These are phyloP conservation scores for Aureobasidium sp. DNA, from an alignment of 2,329 filamentous ascomycete species.

Conservation along the genomic window DNA sequence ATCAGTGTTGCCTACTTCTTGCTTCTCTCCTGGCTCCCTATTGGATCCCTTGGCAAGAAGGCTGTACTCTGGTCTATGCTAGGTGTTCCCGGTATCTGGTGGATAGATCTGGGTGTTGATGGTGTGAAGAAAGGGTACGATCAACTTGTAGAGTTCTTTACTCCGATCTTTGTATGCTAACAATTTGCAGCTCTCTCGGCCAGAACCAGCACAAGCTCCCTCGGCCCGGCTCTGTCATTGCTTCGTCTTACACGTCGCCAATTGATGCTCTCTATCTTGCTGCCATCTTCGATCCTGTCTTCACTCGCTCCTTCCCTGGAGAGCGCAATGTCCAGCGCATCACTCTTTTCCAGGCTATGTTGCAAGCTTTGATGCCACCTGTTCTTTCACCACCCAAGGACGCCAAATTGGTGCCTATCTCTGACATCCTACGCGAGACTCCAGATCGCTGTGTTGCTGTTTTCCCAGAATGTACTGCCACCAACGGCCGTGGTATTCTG, in stretches of 20 bases:
- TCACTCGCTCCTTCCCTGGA: constrained; percentile 73
- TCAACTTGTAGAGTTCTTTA: background rate
- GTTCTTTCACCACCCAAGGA: constrained; percentile 25
- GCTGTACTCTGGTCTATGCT: constrained; percentile 81
- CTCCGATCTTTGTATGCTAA: constrained; percentile 4
- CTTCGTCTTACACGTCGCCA: constrained; percentile 83
- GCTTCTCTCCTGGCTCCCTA: constrained; percentile 66
- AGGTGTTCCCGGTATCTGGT: constrained; percentile 88
- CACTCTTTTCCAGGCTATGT: constrained; percentile 66
- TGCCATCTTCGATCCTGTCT: constrained; percentile 92
- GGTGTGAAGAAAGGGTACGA: constrained; percentile 81
- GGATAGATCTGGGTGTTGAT: constrained; percentile 97
- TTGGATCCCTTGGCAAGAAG: constrained; percentile 65
- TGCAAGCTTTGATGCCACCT: constrained; percentile 58
- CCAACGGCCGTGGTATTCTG: constrained; percentile 84
- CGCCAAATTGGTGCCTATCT: constrained; percentile 31
- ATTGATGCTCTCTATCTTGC: constrained; percentile 91
- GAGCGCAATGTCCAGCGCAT: constrained; percentile 68
- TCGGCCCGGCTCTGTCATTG: constrained; percentile 72
- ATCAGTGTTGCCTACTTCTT: constrained; percentile 67
- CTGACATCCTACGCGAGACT: constrained; percentile 54
- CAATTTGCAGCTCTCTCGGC: constrained; percentile 52
- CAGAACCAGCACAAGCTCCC: constrained; percentile 71
- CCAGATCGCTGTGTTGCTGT: constrained; percentile 72
- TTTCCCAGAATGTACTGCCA: constrained; percentile 91